Conservation (phyloP, 2,329 filamentous ascomycete species). For the Scytalidium sp. region DNA sequence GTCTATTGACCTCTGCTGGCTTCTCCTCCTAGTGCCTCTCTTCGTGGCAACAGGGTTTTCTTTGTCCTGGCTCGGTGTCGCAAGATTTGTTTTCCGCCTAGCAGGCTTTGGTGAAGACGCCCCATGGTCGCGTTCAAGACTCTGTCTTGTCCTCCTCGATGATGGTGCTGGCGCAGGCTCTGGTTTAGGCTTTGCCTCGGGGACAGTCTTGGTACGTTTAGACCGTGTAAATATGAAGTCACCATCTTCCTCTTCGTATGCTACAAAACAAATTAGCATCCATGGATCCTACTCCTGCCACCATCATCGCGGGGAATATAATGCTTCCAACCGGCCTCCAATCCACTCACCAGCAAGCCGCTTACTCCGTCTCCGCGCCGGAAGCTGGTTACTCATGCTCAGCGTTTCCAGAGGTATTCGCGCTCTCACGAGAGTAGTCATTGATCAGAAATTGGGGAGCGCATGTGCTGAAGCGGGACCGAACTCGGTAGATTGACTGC, state of each 20-base stretch:
- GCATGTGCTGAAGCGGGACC: conserved; percentile 21
- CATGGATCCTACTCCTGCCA: conserved; percentile 1
- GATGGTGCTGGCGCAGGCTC: conserved; percentile 31
- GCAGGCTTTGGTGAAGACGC: conserved; percentile 31
- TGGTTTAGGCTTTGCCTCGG: conserved; percentile 37
- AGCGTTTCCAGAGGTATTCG: conserved; percentile 63
- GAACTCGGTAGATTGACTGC: not conserved
- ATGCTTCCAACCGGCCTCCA: not conserved
- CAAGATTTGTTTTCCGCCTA: conserved; percentile 28
- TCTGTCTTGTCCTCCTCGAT: conserved; percentile 32
- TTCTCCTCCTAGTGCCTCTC: conserved; percentile 40
- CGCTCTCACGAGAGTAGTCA: conserved; percentile 67
- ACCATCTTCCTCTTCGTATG: conserved; percentile 72
- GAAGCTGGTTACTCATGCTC: conserved; percentile 62
- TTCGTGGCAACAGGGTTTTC: conserved; percentile 35
- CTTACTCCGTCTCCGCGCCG: conserved; percentile 58
- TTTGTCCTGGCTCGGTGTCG: conserved; percentile 27
- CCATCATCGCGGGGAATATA: conserved; percentile 3
- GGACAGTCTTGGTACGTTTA: conserved; percentile 60
- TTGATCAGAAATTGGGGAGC: conserved; percentile 43
- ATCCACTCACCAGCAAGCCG: conserved; percentile 56
- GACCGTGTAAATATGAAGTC: conserved; percentile 73
- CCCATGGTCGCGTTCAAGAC: conserved; percentile 34
- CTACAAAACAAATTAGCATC: conserved; percentile 24
- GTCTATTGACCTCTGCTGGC: conserved; percentile 41